Conservation (phyloP, 768 basidiomycete genomes). For the Jaapia argillacea region DNA sequence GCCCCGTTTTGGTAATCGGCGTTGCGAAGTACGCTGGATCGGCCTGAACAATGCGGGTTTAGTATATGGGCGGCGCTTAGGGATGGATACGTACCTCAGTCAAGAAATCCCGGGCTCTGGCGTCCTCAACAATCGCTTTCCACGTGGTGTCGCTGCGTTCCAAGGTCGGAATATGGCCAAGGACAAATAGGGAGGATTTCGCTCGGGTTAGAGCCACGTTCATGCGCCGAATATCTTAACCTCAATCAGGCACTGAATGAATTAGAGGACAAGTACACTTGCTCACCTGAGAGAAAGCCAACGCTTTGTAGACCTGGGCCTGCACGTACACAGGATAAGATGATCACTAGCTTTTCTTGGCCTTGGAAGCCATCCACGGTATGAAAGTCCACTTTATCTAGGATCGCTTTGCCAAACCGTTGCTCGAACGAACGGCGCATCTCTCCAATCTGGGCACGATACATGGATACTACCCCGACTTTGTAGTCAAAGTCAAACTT, state of each 20-base stretch:
- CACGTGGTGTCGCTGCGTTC: conserved; percentile 78
- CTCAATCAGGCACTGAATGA: not conserved
- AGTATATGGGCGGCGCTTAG: too few species aligned
- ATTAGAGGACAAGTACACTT: conserved; percentile 3
- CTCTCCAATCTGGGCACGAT: conserved; percentile 79
- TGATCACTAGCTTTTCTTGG: conserved; percentile 97
- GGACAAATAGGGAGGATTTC: conserved; percentile 85
- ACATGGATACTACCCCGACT: conserved; percentile 84
- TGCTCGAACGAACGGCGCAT: conserved; percentile 59
- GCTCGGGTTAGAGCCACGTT: conserved; percentile 99
- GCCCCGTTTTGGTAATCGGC: conserved; percentile 2
- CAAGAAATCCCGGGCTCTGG: conserved; percentile 51
- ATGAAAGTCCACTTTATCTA: conserved; percentile 79
- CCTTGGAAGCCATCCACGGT: conserved; percentile 99
- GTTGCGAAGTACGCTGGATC: too few species aligned
- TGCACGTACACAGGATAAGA: conserved; percentile 92
- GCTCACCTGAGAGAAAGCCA: conserved; percentile 78
- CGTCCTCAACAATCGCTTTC: conserved; percentile 70
- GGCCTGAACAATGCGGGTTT: too few species aligned
- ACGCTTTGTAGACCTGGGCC: conserved; percentile 75
- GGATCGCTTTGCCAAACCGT: conserved; percentile 62
- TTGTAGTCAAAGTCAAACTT: conserved; percentile 41
- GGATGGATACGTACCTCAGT: conserved; percentile 40
- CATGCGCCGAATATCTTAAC: conserved; percentile 74
- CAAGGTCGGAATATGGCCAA: conserved; percentile 85